Conservation (phyloP, 129 eudicot genomes). For the Scalesia atractyloides region DNA sequence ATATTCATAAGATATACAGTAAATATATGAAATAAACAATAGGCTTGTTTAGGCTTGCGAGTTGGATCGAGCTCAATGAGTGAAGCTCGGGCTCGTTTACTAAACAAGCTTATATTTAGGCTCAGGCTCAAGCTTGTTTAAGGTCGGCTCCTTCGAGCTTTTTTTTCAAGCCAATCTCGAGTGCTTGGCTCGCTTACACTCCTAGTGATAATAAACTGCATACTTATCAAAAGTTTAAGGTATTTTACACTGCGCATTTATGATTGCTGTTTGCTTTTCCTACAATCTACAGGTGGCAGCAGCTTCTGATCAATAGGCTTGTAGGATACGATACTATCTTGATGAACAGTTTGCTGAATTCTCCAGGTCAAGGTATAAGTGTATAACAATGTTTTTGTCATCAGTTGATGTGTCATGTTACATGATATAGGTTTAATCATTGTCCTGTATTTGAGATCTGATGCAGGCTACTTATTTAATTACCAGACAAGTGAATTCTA, state of each 20-base stretch:
- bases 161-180: too few species aligned
- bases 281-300: constrained; percentile 86
- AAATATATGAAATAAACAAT: too few species aligned
- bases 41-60: too few species aligned
- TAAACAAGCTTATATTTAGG: too few species aligned
- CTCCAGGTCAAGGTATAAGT: constrained; percentile 92
- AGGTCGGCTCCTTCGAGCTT: too few species aligned
- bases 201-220: neutral
- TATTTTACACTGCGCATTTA: neutral
- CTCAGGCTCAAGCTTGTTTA: too few species aligned
- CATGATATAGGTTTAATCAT: constrained; percentile 8
- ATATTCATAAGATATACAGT: too few species aligned
- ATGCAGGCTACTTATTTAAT: constrained; percentile 94
- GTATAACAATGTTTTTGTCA: constrained; percentile 36
- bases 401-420: neutral
- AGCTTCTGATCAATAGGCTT: constrained; percentile 87
- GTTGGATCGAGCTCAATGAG: too few species aligned
- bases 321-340: constrained; percentile 95
- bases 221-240: neutral
- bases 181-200: too few species aligned
- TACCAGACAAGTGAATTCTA: constrained; percentile 94
- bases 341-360: constrained; percentile 91
- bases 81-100: too few species aligned
- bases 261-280: constrained; percentile 16
- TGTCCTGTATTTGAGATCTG: constrained; percentile 6